These are phyloP conservation scores for Populus nigra DNA, from an alignment of 345 rosid species.

Conservation along the genomic window DNA sequence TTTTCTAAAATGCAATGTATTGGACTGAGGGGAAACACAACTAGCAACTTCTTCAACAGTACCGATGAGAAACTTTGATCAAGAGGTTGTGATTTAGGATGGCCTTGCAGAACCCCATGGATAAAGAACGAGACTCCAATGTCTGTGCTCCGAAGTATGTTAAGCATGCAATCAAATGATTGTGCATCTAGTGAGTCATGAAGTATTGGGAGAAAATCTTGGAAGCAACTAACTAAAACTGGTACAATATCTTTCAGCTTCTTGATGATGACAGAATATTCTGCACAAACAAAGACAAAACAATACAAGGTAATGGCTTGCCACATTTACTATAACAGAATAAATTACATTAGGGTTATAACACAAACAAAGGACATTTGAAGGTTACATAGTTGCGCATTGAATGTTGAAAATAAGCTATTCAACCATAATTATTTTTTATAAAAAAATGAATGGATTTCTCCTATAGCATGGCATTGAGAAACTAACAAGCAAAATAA, in stretches of 20 bases:
- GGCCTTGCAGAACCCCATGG: slow-evolving; percentile 28
- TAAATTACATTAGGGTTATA: not conserved
- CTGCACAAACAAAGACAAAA: slow-evolving; percentile 34
- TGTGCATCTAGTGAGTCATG: slow-evolving; percentile 47
- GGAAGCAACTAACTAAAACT: slow-evolving; percentile 61
- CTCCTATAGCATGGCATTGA: not conserved
- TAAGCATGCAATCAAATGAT: slow-evolving; percentile 60
- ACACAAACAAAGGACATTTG: not conserved
- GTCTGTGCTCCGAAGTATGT: slow-evolving; percentile 59
- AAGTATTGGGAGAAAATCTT: slow-evolving; percentile 58
- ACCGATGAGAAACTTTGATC: slow-evolving; percentile 45
- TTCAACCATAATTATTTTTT: not conserved
- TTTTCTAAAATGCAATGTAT: slow-evolving; percentile 17
- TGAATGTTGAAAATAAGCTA: not conserved
- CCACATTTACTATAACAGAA: not conserved
- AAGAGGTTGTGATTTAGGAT: slow-evolving; percentile 21
- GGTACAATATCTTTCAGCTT: slow-evolving; percentile 69
- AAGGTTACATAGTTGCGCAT: not conserved
- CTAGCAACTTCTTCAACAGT: slow-evolving; percentile 55
- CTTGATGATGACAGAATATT: slow-evolving; percentile 37
- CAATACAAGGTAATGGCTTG: slow-evolving; percentile 6
- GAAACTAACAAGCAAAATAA: not conserved
- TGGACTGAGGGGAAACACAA: slow-evolving; percentile 42
- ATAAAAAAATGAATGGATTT: not conserved
- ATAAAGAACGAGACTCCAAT: slow-evolving; percentile 46